phyloP scores from a whole-genome alignment of 2,329 filamentous ascomycete genomes.

The Hortaea sp. region DNA sequence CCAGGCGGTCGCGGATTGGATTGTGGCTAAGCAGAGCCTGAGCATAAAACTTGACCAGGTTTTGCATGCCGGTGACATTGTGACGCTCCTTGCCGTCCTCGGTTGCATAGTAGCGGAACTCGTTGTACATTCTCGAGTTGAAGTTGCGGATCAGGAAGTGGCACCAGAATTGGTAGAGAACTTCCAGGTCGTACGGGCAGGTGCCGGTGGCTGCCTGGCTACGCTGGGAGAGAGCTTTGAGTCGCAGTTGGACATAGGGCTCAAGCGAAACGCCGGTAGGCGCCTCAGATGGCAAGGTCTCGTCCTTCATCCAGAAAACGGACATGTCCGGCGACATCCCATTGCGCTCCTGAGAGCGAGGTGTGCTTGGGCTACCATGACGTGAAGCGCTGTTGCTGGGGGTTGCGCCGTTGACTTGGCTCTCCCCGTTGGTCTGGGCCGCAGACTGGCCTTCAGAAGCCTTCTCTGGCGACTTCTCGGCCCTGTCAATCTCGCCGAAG shows the following conservation, averaged over 20 bases:
- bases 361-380: background rate
- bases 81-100: slow-evolving; percentile 49
- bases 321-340: slow-evolving; percentile 12
- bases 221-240: slow-evolving; percentile 41
- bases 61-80: slow-evolving; percentile 48
- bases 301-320: slow-evolving; percentile 43
- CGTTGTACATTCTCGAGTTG: slow-evolving; percentile 64
- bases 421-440: slow-evolving; percentile 27
- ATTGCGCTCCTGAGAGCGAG: slow-evolving; percentile 7
- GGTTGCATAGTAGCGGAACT: slow-evolving; percentile 58
- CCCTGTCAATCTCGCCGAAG: slow-evolving; percentile 36
- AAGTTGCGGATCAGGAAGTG: slow-evolving; percentile 64
- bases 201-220: slow-evolving; percentile 32
- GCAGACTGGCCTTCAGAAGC: slow-evolving; percentile 25
- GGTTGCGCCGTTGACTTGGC: slow-evolving; percentile 14
- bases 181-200: slow-evolving; percentile 50
- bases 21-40: slow-evolving; percentile 43
- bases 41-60: slow-evolving; percentile 57
- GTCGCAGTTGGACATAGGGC: slow-evolving; percentile 39
- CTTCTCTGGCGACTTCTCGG: no score
- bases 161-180: slow-evolving; percentile 66
- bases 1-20: slow-evolving; percentile 43
- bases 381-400: slow-evolving; percentile 4
- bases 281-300: slow-evolving; percentile 32
- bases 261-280: slow-evolving; percentile 36